Base-by-base conservation (phyloP, 192 early-diverging fungal genomes). In the Backusella tuberculispora region DNA sequence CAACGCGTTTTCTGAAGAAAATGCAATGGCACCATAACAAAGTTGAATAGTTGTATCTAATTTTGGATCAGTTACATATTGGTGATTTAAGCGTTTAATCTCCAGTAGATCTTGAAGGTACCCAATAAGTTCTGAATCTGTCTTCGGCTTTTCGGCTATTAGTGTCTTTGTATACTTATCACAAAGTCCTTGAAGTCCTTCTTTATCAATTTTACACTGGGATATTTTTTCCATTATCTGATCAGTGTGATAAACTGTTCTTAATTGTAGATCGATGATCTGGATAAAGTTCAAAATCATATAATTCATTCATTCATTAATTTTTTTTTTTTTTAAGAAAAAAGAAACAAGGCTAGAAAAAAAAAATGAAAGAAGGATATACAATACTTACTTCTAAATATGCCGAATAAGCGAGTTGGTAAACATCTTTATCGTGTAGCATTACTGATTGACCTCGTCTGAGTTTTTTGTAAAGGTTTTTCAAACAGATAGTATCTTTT, bases 401-500 rank as follows among this genome's bases (percentile, higher is more conserved):
- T 4, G 83, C 83, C 6, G 75, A 71, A 64, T 84, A 87, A 10
- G 85, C 82, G 1, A 74, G 46, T 21, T 79, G 69, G 83, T 86
- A 91, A 14, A 89, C 76, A 45, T 81, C 81, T 63, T 88, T 85
- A 19, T 87, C 78, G 74, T 88, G 77, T 6, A 92, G 71, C 4
- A 92, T 65, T 3, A 87, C 72, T 40, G 83, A 80, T 10, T 80
- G 79, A 2, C 84, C 83, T 53, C 85, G 88, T 7, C 87, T 79
- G 13, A 90, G 69, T 63, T 89, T 90, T 15, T 85, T 81, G 19
- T 85, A 86, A 21, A 92, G 71, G 19, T 76, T 79, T 40, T 88
- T 84, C 6, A 91, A 78, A 9, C 80, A 81, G 21, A 90, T 87
- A n/a, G 83, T 70, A 76, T 93, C 92, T 5, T 82, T 77, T 1